Base-by-base conservation (phyloP, 805 yeast species). In the Yarrowia bubula region DNA sequence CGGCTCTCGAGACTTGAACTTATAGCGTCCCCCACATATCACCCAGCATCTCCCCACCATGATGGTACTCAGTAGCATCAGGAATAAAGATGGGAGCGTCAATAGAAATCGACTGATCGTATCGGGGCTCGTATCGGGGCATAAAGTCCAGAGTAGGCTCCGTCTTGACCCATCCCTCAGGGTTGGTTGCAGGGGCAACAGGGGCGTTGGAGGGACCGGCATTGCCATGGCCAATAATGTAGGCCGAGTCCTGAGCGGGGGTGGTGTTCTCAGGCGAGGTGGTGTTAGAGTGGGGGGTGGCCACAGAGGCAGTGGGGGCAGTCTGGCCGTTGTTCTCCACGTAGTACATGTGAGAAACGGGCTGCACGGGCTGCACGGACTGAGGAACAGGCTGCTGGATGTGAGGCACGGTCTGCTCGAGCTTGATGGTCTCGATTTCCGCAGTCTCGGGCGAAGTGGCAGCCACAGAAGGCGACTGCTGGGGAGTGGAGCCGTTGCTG, bases 111-210 rank as follows among this genome's bases (percentile, higher is more conserved):
- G 18, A 13, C 41, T 43, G 42, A 32, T 58, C 64, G 14, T 18
- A 58, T 13, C 64, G 62, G 4, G 62, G 64, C 47, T 55, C 61
- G 39, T 55, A 55, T 17, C 61, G 31, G 1, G 61, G 61, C 61
- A 55, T 55, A 11, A 58, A 44, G 18, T 58, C 50, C 28, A 43
- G 8, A 35, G 51, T 0, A 8, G 50, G 51, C 43, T 58, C 64
- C 14, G 64, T 33, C 51, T 58, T 58, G 61, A 55, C 32, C 47
- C 43, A 38, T 14, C 17, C n/a, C 18, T 46, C 51, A 31, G 28
- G 28, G 5, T 22, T 22, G 5, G 28, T 22, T 3, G 28, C 28
- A 22, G 28, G 28, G 28, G 28, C 28, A 22, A 6, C 37, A 8
- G 14, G 4, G 22, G 28, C 10, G 13, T 10, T 11, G 18, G 38